These are phyloP conservation scores for Parsonsia alboflavescens DNA, from an alignment of 257 asterid genomes.

Conservation along the genomic window DNA sequence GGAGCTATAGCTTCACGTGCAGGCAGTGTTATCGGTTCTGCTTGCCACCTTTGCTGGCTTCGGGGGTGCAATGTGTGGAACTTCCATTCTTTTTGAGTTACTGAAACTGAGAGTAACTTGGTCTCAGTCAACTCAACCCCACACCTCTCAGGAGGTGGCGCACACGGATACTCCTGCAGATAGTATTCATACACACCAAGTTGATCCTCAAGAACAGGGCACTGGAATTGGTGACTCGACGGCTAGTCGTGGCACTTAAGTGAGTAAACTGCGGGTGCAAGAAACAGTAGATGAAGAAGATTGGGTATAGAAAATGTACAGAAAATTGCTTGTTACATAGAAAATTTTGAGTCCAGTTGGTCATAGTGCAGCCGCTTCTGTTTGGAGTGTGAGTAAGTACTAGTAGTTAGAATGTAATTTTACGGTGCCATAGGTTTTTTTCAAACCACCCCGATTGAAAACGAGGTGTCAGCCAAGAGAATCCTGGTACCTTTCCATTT, in stretches of 20 bases:
- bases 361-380: neutral
- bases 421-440: neutral
- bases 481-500: neutral
- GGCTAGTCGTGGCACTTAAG: conserved; percentile 24
- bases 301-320: neutral
- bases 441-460: neutral
- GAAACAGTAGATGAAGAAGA: neutral
- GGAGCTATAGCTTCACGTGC: conserved; percentile 55
- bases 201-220: conserved; percentile 26
- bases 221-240: conserved; percentile 26
- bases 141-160: conserved; percentile 21
- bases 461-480: neutral
- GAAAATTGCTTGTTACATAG: neutral
- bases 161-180: conserved; percentile 38
- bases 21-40: conserved; percentile 66
- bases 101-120: conserved; percentile 49
- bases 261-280: neutral
- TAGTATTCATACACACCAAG: conserved; percentile 24
- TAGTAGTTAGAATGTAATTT: neutral
- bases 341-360: neutral
- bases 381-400: neutral
- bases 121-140: conserved; percentile 33
- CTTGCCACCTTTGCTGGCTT: conserved; percentile 83
- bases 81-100: conserved; percentile 57
- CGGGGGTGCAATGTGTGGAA: conserved; percentile 85